Percentiles rank a stretch among this genome's conserved stretches.
Evolutionary conservation across 2,329 filamentous ascomycete species (phyloP).

Genomic region (Alternaria incomplexa): DNA sequence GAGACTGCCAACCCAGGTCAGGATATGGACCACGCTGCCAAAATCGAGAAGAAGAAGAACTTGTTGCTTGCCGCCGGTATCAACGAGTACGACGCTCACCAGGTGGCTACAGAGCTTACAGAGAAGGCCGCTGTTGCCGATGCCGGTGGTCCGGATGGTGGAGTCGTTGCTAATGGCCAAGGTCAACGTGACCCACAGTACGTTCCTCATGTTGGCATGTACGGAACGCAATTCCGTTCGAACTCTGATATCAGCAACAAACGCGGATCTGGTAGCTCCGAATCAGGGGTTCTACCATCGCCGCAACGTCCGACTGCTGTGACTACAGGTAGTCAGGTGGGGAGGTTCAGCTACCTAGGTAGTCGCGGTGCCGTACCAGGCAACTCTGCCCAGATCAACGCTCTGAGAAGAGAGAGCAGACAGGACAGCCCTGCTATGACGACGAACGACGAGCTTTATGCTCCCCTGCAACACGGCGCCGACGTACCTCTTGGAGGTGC

Average conservation of each 20-base stretch:
- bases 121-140: slow-evolving; percentile 8
- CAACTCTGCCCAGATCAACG: slow-evolving; percentile 5
- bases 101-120: slow-evolving; percentile 21
- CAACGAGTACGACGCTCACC: slow-evolving; percentile 21
- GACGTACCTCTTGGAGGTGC: slow-evolving; percentile 20
- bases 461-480: slow-evolving; percentile 15
- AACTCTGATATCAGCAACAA: slow-evolving; percentile 5
- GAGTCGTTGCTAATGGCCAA: slow-evolving; percentile 16
- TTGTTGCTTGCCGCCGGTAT: slow-evolving; percentile 22
- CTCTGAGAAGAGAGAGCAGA: slow-evolving; percentile 8
- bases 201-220: slow-evolving; percentile 9
- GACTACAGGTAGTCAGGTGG: slow-evolving; percentile 16
- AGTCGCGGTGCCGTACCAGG: slow-evolving; percentile 11
- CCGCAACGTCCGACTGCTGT: slow-evolving; percentile 13
- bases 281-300: neutral
- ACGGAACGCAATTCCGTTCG: slow-evolving; percentile 15
- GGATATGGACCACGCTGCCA: slow-evolving; percentile 24
- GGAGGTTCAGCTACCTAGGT: slow-evolving; percentile 21
- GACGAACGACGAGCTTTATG: slow-evolving; percentile 20
- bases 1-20: slow-evolving; percentile 41
- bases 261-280: slow-evolving; percentile 11
- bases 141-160: slow-evolving; percentile 12
- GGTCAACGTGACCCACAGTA: slow-evolving; percentile 2
- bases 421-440: slow-evolving; percentile 20
- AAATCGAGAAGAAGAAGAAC: slow-evolving; percentile 14